These are phyloP conservation scores for Alternaria angustiovoidea DNA, from an alignment of 2,329 filamentous ascomycete species.

Conservation along the genomic window DNA sequence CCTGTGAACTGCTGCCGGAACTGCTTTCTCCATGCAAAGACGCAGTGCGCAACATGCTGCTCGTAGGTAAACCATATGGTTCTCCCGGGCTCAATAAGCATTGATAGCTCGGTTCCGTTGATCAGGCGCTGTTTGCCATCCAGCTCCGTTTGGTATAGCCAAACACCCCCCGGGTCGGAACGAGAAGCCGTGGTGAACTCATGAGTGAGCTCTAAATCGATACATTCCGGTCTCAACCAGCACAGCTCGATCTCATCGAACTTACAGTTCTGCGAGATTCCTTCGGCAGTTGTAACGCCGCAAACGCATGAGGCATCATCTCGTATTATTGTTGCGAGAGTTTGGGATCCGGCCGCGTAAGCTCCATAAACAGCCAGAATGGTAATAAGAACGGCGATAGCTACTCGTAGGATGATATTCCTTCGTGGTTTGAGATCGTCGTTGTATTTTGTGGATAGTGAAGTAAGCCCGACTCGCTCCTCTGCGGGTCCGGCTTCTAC, in stretches of 20 bases:
- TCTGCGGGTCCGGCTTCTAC: neutral
- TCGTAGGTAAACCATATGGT: conserved; percentile 1
- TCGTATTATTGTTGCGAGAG: neutral
- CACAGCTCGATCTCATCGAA: neutral
- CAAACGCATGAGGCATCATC: neutral
- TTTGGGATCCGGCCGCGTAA: neutral
- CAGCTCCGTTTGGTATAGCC: neutral
- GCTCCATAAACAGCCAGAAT: neutral
- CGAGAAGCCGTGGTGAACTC: neutral
- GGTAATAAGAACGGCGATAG: neutral
- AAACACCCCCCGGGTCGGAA: neutral
- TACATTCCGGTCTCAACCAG: neutral
- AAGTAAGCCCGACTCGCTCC: neutral
- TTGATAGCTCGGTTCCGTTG: neutral
- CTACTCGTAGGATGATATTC: neutral
- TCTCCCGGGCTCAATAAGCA: neutral
- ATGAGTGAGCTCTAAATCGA: neutral
- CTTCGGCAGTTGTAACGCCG: neutral
- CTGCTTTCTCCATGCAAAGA: conserved; percentile 1
- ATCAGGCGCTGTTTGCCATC: neutral
- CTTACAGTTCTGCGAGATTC: neutral
- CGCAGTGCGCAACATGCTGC: neutral
- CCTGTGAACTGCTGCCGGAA: neutral
- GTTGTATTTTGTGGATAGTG: neutral
- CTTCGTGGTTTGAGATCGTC: neutral